Base-by-base conservation (phyloP, 2,329 filamentous ascomycete species). In the Apiospora koreana region DNA sequence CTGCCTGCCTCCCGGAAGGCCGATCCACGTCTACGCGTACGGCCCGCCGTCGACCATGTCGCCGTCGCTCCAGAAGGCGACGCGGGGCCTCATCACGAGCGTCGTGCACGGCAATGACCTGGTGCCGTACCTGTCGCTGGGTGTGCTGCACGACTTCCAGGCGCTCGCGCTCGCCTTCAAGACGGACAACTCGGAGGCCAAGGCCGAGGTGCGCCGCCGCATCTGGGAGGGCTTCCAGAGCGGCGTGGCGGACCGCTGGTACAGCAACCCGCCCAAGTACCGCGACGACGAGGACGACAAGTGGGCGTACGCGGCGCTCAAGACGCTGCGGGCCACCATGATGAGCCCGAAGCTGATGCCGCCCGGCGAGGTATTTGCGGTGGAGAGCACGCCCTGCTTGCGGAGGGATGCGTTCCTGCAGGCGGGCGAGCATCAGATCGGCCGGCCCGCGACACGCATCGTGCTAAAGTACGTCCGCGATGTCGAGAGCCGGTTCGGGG, bases 1-100 rank as follows among this genome's bases (percentile, higher is more conserved):
- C 42, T 86, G 84, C 23, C 84, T 94, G 0, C 93, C 93, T 0
- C 75, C 90, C 0, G 89, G 90, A 21, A 87, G 93, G 0, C 90
- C 91, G 3, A 92, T 94, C 25, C 93, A 95, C 75, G 93, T 94
- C 16, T 95, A 93, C 77, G 91, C 93, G 8, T 95, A 94, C 77
- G 93, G 93, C 0, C 90, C 92, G 1, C 92, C 92, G 0, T 88
- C 91, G 0, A 92, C 91, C 18, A 89, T 94, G 86, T 93, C 91
- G 0, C 85, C 91, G 0, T 88, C 90, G 2, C 85, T 95, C 9
- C 88, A 92, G 54, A 87, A 88, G 71, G 90, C 91, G 14, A 94
- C 93, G 0, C 86, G 91, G 18, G 92, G 92, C 1, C 85, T 95
- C 9, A 91, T 95, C 71, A 95, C 93, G 2, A 94, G 89, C 10